Percentiles rank a stretch among this genome's conserved stretches.
These are phyloP conservation scores for Marsdenia floribunda DNA, from an alignment of 257 asterid species.

Conservation along the genomic window DNA sequence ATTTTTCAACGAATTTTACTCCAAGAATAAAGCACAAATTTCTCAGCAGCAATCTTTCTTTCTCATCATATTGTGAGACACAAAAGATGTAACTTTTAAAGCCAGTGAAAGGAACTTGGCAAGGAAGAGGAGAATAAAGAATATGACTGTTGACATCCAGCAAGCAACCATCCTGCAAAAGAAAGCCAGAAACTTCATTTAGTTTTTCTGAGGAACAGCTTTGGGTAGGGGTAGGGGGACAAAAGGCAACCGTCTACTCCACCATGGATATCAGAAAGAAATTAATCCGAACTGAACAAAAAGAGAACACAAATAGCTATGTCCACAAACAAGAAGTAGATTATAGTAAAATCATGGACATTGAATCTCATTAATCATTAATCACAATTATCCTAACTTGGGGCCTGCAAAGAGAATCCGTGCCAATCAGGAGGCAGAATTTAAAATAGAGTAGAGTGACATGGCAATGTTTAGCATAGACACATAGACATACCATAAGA, in stretches of 20 bases:
- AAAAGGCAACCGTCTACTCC: background rate
- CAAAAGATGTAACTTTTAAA: slow-evolving; percentile 67
- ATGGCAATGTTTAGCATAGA: background rate
- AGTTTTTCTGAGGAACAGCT: slow-evolving; percentile 15
- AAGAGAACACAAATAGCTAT: background rate
- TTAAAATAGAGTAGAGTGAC: background rate
- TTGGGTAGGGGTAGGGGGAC: background rate
- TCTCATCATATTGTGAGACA: slow-evolving; percentile 70
- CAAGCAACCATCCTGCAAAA: slow-evolving; percentile 68
- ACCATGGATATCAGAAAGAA: background rate
- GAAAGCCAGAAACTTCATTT: slow-evolving; percentile 22
- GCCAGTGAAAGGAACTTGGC: slow-evolving; percentile 77
- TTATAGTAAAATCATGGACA: background rate
- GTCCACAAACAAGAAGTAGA: background rate
- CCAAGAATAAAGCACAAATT: slow-evolving; percentile 85
- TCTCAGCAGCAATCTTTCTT: slow-evolving; percentile 66
- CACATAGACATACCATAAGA: slow-evolving; percentile 50
- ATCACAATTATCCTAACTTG: too few species aligned
- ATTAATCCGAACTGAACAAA: background rate
- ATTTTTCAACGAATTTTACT: slow-evolving; percentile 53
- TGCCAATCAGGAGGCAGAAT: background rate
- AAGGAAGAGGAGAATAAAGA: slow-evolving; percentile 85
- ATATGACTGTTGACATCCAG: slow-evolving; percentile 81
- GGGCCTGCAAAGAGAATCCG: background rate
- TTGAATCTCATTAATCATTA: background rate